Evolutionary conservation across 2,329 filamentous ascomycete genomes (phyloP), one percentile per base, ranked within the genome.

Genomic region (Pyricularia pennisetigena): DNA sequence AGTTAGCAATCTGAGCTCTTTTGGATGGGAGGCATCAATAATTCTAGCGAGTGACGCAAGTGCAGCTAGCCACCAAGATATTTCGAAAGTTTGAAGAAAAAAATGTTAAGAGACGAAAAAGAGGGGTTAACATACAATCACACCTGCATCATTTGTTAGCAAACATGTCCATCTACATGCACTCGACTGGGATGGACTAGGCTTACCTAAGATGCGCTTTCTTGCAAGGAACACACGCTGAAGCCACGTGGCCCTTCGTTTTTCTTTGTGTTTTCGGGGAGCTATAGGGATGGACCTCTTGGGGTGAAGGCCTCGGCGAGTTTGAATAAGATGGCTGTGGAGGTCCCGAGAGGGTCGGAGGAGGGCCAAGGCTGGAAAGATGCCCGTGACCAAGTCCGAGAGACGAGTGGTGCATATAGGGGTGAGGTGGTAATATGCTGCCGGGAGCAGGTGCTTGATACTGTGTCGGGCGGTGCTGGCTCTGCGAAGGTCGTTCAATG

Each of bases 171-270:
- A 26, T 61, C 2, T 61, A 23, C n/a, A 26, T 61, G n/a, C 10
- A 26, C 57, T 12, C 7, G 9, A 61, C 26, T 10, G n/a, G 64
- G 65, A 57, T n/a, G 69, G 72, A n/a, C 81, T 75, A 79, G 69
- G 72, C 81, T 75, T 79, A 88, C 86, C 87, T 83, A 71, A 95
- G 83, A 84, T 95, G 92, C 54, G 92, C 92, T 77, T 88, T 88
- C 76, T 94, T 94, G 80, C 92, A 95, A 70, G 93, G 92, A 72
- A 94, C 89, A 76, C 92, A 95, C 29, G 92, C 92, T 49, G 91
- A 94, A 66, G 91, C 90, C 67, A 94, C 92, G 80, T 95, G 92
- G 16, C 90, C 90, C 75, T 93, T 93, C 6, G 89, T 88, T 76
- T 90, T 90, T 72, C 88, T 82, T 70, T 88, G 86, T 7, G 85